Conservation (phyloP, 129 eudicot genomes). For the Rutidosis leptorrhynchoides region DNA sequence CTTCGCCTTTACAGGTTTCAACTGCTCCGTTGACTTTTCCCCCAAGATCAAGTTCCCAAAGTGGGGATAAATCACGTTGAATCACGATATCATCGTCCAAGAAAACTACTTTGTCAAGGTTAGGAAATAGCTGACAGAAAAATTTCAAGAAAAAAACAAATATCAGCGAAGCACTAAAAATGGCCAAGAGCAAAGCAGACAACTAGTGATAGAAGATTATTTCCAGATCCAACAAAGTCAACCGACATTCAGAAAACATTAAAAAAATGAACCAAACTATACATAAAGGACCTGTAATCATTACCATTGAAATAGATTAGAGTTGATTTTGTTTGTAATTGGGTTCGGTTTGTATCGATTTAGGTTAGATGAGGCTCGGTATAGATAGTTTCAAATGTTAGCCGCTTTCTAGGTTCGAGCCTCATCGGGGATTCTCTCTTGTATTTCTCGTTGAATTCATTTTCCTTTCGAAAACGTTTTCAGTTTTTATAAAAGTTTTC, state of each 20-base stretch:
- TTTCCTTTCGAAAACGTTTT: too few species aligned
- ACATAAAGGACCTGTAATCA: not conserved
- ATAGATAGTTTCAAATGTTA: too few species aligned
- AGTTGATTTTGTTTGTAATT: too few species aligned
- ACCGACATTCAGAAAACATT: not conserved
- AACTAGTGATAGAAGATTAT: not conserved
- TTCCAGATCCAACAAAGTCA: not conserved
- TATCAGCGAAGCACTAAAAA: not conserved
- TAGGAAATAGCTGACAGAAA: slow-evolving; percentile 79
- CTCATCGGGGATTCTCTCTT: too few species aligned
- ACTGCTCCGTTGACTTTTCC: slow-evolving; percentile 99
- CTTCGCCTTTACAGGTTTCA: slow-evolving; percentile 94
- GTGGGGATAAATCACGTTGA: slow-evolving; percentile 86
- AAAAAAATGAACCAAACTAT: not conserved
- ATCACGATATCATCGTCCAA: slow-evolving; percentile 91
- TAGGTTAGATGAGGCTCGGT: too few species aligned
- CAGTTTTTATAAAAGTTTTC: too few species aligned
- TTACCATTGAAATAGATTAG: not conserved
- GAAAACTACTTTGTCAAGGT: slow-evolving; percentile 93
- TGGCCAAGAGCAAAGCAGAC: not conserved
- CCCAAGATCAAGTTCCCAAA: slow-evolving; percentile 87
- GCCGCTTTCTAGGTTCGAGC: too few species aligned
- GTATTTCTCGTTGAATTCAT: too few species aligned
- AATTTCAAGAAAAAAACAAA: slow-evolving; percentile 11
- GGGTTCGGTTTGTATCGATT: too few species aligned